Conservation (phyloP, 2,329 filamentous ascomycete genomes). For the Aspergillus oerlinghausenensis region DNA sequence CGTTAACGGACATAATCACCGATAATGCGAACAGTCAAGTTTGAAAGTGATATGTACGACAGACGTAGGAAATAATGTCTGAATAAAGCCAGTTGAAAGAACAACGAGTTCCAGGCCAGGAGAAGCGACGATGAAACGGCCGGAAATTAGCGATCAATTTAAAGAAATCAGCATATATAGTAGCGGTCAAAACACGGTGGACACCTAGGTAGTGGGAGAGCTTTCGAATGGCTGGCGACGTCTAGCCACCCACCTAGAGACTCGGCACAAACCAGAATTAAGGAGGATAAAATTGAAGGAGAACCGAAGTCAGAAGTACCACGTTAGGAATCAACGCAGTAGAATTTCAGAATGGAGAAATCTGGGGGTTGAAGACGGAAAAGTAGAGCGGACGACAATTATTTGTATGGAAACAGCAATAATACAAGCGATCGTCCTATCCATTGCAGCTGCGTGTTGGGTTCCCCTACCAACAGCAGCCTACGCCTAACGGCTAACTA, state of each 20-base stretch:
- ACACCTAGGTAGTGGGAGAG: constrained; percentile 14
- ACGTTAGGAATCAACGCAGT: constrained; percentile 9
- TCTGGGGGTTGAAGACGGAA: constrained; percentile 3
- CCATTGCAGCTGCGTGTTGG: not conserved
- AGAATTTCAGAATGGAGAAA: not conserved
- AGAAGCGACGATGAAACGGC: constrained; percentile 17
- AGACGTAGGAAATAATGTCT: constrained; percentile 7
- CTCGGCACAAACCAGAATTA: not conserved
- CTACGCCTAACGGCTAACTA: not conserved
- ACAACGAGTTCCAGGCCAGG: not conserved
- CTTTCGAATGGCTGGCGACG: constrained; percentile 1
- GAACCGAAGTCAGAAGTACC: not conserved
- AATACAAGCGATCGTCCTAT: not conserved
- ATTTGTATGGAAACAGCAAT: constrained; percentile 12
- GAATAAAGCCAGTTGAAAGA: constrained; percentile 9
- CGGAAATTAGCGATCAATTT: constrained; percentile 24
- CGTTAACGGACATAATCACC: constrained; percentile 39
- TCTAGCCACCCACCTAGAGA: not conserved
- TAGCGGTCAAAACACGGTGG: constrained; percentile 27
- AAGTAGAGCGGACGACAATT: not conserved
- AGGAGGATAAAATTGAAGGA: not conserved
- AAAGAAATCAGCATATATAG: constrained; percentile 17
- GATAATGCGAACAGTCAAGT: constrained; percentile 7
- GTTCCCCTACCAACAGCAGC: not conserved
- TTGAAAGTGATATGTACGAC: not conserved